Evolutionary conservation across 2,329 filamentous ascomycete species (phyloP).

Genomic region (Aureobasidium musti): DNA sequence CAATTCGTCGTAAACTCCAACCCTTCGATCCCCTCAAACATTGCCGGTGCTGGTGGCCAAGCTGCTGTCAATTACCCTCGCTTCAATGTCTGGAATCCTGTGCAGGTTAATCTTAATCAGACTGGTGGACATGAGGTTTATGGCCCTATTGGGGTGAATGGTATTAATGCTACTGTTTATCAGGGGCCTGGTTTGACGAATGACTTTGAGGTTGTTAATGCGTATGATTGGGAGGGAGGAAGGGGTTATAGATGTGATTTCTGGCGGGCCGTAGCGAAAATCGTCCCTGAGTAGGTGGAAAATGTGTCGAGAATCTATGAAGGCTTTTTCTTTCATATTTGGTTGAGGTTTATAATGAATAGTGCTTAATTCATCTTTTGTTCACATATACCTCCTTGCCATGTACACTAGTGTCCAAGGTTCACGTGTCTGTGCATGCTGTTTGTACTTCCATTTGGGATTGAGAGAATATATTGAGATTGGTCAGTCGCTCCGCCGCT

Average conservation of each 20-base stretch:
- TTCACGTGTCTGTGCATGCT: background rate
- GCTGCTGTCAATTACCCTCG: conserved; percentile 36
- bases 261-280: conserved; percentile 39
- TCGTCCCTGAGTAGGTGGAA: conserved; percentile 26
- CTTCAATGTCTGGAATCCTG: conserved; percentile 40
- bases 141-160: background rate
- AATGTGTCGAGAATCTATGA: too few species aligned
- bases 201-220: conserved; percentile 46
- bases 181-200: conserved; percentile 43
- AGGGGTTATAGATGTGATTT: conserved; percentile 50
- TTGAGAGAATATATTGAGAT: too few species aligned
- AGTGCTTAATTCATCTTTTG: background rate
- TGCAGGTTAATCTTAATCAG: conserved; percentile 51
- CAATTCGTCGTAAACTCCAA: conserved; percentile 49
- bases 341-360: background rate
- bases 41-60: conserved; percentile 29
- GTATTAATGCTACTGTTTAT: conserved; percentile 37
- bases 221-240: conserved; percentile 50
- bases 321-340: background rate
- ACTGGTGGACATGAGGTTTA: conserved; percentile 44
- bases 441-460: too few species aligned
- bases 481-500: too few species aligned
- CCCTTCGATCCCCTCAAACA: conserved; percentile 42
- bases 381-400: background rate
- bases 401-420: background rate